Conservation (phyloP, 2,329 filamentous ascomycete genomes). For the Diplocarpon rosae region DNA sequence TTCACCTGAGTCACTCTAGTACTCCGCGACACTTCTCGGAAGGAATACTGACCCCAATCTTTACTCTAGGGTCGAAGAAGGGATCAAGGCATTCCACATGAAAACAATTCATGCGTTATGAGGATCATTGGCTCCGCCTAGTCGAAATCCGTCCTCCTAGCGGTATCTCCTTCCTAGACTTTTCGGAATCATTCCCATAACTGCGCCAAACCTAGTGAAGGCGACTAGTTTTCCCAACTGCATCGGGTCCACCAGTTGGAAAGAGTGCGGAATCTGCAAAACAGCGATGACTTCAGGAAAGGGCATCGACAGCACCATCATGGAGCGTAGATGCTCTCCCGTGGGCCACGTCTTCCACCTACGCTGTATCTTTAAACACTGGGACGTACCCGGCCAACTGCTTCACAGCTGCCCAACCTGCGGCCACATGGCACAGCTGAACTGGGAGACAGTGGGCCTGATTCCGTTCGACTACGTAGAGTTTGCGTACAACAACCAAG, state of each 20-base stretch:
- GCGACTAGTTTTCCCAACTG: not conserved
- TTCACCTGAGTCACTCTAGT: no score
- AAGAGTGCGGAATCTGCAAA: not conserved
- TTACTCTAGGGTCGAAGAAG: no score
- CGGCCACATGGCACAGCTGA: conserved; percentile 3
- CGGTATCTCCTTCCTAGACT: not conserved
- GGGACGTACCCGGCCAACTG: conserved; percentile 8
- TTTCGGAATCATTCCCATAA: not conserved
- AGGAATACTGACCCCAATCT: no score
- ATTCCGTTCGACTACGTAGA: not conserved
- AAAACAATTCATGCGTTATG: not conserved
- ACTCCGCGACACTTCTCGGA: no score
- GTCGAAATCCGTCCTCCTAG: not conserved
- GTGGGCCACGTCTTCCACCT: conserved; percentile 7
- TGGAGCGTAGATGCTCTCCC: not conserved
- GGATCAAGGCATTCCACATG: not conserved
- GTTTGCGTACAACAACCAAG: conserved; percentile 1
- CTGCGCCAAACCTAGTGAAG: not conserved
- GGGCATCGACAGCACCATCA: not conserved
- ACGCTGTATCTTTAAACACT: conserved; percentile 10
- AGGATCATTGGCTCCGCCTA: not conserved
- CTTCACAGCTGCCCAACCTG: conserved; percentile 10
- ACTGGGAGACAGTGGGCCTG: conserved; percentile 7
- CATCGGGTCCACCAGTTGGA: not conserved
- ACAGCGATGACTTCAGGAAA: not conserved